Conservation (phyloP, 495 filamentous ascomycete genomes). For the Neohortaea acidophila region DNA sequence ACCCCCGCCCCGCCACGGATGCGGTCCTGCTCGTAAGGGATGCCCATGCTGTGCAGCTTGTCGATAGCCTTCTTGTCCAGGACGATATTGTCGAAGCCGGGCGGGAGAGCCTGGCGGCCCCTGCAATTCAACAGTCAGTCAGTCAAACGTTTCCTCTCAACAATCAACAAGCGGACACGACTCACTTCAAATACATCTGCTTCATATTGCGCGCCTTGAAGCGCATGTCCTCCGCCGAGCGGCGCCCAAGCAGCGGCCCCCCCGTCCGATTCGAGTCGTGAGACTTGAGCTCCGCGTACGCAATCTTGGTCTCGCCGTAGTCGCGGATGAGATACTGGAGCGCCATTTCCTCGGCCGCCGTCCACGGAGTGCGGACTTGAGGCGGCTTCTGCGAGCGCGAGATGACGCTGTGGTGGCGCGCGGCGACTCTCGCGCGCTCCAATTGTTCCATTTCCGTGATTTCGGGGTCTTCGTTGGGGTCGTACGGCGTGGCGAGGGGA, state of each 20-base stretch:
- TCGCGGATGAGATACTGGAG: constrained; percentile 37
- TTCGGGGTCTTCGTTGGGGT: constrained; percentile 2
- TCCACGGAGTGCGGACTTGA: constrained; percentile 37
- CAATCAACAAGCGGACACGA: not conserved
- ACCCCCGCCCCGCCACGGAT: constrained; percentile 1
- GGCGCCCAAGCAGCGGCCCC: not conserved
- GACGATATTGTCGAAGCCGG: constrained; percentile 9
- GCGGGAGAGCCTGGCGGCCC: constrained; percentile 3
- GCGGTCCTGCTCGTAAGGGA: constrained; percentile 5
- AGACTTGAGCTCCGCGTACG: constrained; percentile 37
- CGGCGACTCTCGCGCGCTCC: constrained; percentile 16
- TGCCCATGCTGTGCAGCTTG: constrained; percentile 5
- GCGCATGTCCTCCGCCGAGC: constrained; percentile 12
- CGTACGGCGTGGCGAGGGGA: not conserved
- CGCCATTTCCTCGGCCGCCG: constrained; percentile 30
- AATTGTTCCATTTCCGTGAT: not conserved
- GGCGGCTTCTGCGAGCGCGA: constrained; percentile 9
- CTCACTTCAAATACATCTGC: constrained; percentile 8
- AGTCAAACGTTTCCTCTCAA: not conserved
- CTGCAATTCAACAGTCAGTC: constrained; percentile 1
- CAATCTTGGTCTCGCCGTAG: constrained; percentile 33
- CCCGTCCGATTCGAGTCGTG: not conserved
- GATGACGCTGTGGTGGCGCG: constrained; percentile 12
- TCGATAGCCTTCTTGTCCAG: constrained; percentile 12
- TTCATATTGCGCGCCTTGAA: constrained; percentile 20